These are phyloP conservation scores for Fusarium redolens DNA, from an alignment of 2,329 filamentous ascomycete species.

Conservation along the genomic window DNA sequence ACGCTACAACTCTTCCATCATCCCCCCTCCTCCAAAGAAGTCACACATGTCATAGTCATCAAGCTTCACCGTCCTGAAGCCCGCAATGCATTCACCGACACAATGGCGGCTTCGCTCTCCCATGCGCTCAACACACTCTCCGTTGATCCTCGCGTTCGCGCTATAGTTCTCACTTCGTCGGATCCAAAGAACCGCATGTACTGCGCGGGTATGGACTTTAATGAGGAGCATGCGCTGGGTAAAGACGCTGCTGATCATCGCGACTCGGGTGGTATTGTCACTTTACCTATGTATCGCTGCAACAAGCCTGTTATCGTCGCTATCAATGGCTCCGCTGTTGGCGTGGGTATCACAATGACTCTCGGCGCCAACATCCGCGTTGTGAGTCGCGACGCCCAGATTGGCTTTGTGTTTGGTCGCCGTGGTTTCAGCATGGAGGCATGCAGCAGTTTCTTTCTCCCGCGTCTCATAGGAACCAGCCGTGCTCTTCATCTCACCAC, in stretches of 20 bases:
- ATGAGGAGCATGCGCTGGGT: constrained; percentile 46
- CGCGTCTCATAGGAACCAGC: constrained; percentile 73
- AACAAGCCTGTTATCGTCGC: constrained; percentile 69
- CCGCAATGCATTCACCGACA: constrained; percentile 76
- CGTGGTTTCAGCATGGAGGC: constrained; percentile 80
- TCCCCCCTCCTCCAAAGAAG: constrained; percentile 60
- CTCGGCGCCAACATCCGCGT: constrained; percentile 65
- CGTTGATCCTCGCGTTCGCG: constrained; percentile 64
- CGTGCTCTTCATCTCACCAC: constrained; percentile 74
- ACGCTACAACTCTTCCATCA: constrained; percentile 62
- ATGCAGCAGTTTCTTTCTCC: constrained; percentile 77
- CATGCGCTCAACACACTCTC: constrained; percentile 63
- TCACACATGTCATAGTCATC: constrained; percentile 71
- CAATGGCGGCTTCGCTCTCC: constrained; percentile 72
- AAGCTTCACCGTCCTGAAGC: constrained; percentile 71
- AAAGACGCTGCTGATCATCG: constrained; percentile 52
- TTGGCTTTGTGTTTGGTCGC: constrained; percentile 80
- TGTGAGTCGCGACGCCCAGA: constrained; percentile 68
- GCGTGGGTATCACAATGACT: constrained; percentile 71
- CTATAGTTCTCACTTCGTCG: constrained; percentile 65
- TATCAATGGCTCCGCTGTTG: constrained; percentile 69
- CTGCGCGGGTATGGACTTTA: constrained; percentile 69
- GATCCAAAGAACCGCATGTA: constrained; percentile 63
- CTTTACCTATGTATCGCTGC: constrained; percentile 67
- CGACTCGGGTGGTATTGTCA: constrained; percentile 64